Conservation (phyloP, 2,329 filamentous ascomycete genomes). For the Ophiocordyceps camponoti-floridani region DNA sequence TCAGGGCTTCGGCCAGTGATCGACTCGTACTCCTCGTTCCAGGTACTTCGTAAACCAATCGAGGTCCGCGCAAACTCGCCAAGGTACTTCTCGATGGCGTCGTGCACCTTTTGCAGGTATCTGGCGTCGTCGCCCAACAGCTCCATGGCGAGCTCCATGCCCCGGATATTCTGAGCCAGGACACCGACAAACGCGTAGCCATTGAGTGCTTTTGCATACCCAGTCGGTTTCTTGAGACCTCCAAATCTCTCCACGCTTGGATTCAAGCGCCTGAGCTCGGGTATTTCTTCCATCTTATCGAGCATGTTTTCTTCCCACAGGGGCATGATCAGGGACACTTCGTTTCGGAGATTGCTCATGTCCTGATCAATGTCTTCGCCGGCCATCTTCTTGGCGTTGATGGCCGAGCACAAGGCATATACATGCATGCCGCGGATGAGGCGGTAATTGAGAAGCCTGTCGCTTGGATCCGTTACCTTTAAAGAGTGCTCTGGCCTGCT, state of each 20-base stretch:
- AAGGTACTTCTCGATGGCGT: conserved; percentile 19
- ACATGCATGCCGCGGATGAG: conserved; percentile 13
- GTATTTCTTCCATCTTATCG: conserved; percentile 6
- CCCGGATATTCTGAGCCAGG: conserved; percentile 17
- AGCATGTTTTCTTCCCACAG: conserved; percentile 9
- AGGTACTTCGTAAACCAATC: conserved; percentile 5
- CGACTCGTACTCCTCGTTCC: conserved; percentile 9
- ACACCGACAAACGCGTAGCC: conserved; percentile 10
- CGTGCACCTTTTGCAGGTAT: conserved; percentile 19
- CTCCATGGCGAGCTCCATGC: conserved; percentile 24
- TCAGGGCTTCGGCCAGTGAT: conserved; percentile 10
- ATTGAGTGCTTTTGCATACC: conserved; percentile 7
- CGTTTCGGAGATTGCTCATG: conserved; percentile 10
- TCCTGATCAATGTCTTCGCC: conserved; percentile 9
- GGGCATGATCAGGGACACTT: conserved; percentile 9
- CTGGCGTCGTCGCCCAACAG: conserved; percentile 15
- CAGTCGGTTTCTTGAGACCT: neutral
- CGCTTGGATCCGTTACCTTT: conserved; percentile 1
- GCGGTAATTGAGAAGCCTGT: conserved; percentile 9
- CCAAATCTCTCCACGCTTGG: conserved; percentile 4
- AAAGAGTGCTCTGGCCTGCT: conserved; percentile 22
- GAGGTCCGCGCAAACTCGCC: conserved; percentile 9
- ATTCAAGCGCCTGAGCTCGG: conserved; percentile 10
- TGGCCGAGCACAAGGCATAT: conserved; percentile 10
- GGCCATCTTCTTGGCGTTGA: conserved; percentile 9